A percentile compares a stretch with the other conserved stretches of the same genome.
Evolutionary conservation across 495 filamentous ascomycete species (phyloP).

Genomic region (Tuber melanosporum): DNA sequence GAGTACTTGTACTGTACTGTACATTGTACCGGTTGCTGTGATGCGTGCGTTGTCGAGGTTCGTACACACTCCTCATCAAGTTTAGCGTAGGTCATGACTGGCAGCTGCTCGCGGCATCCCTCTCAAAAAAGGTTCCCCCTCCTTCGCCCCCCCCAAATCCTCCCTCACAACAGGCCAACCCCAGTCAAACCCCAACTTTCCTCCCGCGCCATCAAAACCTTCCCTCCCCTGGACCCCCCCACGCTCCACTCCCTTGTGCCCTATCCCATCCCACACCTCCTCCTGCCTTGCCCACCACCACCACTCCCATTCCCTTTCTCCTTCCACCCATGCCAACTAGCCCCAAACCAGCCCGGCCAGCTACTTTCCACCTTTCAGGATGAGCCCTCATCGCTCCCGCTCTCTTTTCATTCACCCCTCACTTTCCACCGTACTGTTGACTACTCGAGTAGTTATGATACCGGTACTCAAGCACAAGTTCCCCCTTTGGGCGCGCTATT

Average conservation of each 20-base stretch:
- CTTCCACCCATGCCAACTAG: not conserved
- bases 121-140: not conserved
- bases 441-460: slow-evolving; percentile 11
- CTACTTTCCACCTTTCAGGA: slow-evolving; percentile 7
- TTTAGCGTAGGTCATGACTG: not conserved
- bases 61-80: not conserved
- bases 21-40: not conserved
- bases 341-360: not conserved
- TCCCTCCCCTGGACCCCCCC: slow-evolving; percentile 13
- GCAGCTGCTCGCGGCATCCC: not conserved
- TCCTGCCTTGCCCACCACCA: not conserved
- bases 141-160: not conserved
- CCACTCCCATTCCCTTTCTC: not conserved
- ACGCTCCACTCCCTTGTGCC: slow-evolving; percentile 18
- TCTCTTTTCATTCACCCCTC: slow-evolving; percentile 16
- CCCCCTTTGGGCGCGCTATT: slow-evolving; percentile 35
- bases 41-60: not conserved
- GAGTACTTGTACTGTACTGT: too few species aligned
- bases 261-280: not conserved
- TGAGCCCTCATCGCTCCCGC: slow-evolving; percentile 16
- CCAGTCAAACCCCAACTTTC: slow-evolving; percentile 20
- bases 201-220: slow-evolving; percentile 22
- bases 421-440: slow-evolving; percentile 19
- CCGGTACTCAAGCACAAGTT: slow-evolving; percentile 12
- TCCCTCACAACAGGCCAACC: slow-evolving; percentile 13